Evolutionary conservation across 768 basidiomycete genomes (phyloP), one percentile per base, ranked within the genome.

Genomic region (Gymnopilus junonius): DNA sequence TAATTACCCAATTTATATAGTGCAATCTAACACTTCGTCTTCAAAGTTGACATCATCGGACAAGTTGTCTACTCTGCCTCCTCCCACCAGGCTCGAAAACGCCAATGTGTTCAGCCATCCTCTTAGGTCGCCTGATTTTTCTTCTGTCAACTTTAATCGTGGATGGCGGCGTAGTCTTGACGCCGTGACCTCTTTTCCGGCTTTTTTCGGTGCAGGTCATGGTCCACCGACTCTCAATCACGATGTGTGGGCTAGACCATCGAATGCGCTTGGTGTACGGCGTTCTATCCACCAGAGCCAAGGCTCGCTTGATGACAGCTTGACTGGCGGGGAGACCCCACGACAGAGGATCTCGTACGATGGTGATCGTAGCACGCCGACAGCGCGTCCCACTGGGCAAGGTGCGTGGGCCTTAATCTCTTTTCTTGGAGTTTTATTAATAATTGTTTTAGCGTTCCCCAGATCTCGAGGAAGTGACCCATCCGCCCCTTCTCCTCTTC

Each of bases 291-390:
- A 58, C 40, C 50, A 43, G 54, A 50, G 29, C 21, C 59, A 34
- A 37, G 58, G 21, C 21, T 64, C 64, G 7, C 64, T 80, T 1
- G 64, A 65, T 6, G 81, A 84, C 5, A 72, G 74, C 7, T 80
- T 82, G 2, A 63, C 70, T 0, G 78, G 78, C 17, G 80, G 75
- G 55, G 81, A 79, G 7, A 83, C 81, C 2, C 80, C 86, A 3
- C 77, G 73, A 37, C 85, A 84, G 63, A 82, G 84, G 40, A 79
- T 85, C 35, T 85, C 85, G 0, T 85, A 85, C 20, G 70, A 89
- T 31, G 84, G 82, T 62, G 86, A 87, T 54, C 75, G 80, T 25
- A 69, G 69, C 14, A 82, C 80, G 37, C 79, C 79, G 23, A 71
- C 77, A 0, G 75, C 76, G 43, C 80, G 74, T 58, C 76, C 75